These are phyloP conservation scores for Fraxinus americana DNA, from an alignment of 257 asterid genomes.

Conservation along the genomic window DNA sequence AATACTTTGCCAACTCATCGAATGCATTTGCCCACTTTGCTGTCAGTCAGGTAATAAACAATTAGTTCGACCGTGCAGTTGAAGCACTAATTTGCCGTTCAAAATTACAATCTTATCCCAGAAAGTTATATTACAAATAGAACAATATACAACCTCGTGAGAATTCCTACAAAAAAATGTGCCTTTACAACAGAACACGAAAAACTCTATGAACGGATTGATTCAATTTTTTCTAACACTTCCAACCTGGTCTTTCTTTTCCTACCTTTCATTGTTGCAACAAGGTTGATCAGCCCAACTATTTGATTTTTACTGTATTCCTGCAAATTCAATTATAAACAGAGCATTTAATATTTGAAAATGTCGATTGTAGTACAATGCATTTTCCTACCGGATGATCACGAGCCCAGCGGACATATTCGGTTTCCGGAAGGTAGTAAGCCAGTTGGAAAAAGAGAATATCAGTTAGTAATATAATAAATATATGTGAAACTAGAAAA, in stretches of 20 bases:
- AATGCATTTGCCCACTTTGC: no score
- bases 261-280: slow-evolving; percentile 95
- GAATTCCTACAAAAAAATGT: not conserved
- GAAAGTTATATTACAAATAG: slow-evolving; percentile 26
- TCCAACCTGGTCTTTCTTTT: slow-evolving; percentile 89
- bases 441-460: slow-evolving; percentile 55
- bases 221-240: slow-evolving; percentile 87
- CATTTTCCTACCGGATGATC: slow-evolving; percentile 76
- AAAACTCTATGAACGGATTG: slow-evolving; percentile 10
- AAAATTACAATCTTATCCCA: slow-evolving; percentile 15
- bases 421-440: slow-evolving; percentile 98
- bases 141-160: slow-evolving; percentile 29
- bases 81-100: not conserved
- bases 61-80: not conserved
- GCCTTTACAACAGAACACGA: slow-evolving; percentile 33
- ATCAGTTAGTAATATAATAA: slow-evolving; percentile 9
- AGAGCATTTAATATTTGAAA: not conserved
- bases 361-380: not conserved
- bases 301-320: slow-evolving; percentile 85
- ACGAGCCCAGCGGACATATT: slow-evolving; percentile 93
- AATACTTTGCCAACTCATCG: not conserved
- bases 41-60: not conserved
- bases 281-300: slow-evolving; percentile 81
- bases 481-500: not conserved
- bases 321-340: slow-evolving; percentile 38